These are phyloP conservation scores for Rubia yunnanensis DNA, from an alignment of 257 asterid genomes.

Conservation along the genomic window DNA sequence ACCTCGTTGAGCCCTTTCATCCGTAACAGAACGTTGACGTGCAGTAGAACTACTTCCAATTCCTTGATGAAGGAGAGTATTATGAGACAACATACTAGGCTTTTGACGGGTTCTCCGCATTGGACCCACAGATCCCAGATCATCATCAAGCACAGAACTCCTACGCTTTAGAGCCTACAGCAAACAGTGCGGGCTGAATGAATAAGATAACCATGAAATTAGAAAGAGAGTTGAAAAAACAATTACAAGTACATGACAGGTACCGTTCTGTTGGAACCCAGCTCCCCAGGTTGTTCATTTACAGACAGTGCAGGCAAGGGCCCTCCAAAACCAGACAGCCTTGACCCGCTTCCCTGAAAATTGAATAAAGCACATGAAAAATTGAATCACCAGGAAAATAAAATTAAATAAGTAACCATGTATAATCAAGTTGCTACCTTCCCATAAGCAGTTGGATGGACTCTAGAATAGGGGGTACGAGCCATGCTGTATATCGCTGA, in stretches of 20 bases:
- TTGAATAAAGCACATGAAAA: constrained; percentile 8
- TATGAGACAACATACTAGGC: constrained; percentile 40
- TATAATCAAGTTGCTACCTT: constrained; percentile 35
- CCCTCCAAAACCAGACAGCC: constrained; percentile 32
- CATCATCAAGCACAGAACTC: constrained; percentile 71
- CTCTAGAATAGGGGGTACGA: constrained; percentile 80
- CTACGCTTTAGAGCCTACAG: constrained; percentile 70
- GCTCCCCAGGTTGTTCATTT: constrained; percentile 28
- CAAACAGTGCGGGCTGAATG: constrained; percentile 4
- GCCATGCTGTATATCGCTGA: constrained; percentile 92
- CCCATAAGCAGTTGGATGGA: constrained; percentile 34
- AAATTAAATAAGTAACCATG: not conserved
- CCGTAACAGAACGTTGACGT: constrained; percentile 10
- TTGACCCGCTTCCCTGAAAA: constrained; percentile 48
- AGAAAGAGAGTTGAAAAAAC: not conserved
- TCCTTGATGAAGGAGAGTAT: constrained; percentile 25
- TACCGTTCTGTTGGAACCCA: constrained; percentile 40
- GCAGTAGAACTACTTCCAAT: constrained; percentile 35
- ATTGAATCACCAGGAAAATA: constrained; percentile 4
- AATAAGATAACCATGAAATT: constrained; percentile 5
- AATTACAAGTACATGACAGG: constrained; percentile 3
- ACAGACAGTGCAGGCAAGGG: constrained; percentile 30
- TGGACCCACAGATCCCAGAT: constrained; percentile 65
- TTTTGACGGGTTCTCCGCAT: constrained; percentile 75
- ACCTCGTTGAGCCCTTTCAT: constrained; percentile 20